phyloP scores from a whole-genome alignment of 2,329 filamentous ascomycete genomes.

The Microdochium paspali region DNA sequence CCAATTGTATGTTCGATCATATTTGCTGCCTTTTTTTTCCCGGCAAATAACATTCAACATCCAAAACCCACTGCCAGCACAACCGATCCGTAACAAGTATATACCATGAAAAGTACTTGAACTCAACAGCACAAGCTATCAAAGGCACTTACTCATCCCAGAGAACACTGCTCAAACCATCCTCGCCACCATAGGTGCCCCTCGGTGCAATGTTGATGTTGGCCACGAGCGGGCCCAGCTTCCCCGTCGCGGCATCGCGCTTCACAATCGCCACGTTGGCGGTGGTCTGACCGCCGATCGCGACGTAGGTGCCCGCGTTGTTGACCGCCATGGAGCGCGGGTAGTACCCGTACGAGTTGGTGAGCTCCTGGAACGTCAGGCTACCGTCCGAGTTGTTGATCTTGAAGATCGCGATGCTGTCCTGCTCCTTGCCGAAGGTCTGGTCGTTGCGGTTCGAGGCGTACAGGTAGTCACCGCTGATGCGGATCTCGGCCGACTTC shows the following conservation, averaged over 20 bases:
- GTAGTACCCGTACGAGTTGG: slow-evolving; percentile 49
- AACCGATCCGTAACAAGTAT: too few species aligned
- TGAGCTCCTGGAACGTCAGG: slow-evolving; percentile 45
- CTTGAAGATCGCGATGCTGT: slow-evolving; percentile 53
- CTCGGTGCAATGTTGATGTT: slow-evolving; percentile 6
- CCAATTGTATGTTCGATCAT: too few species aligned
- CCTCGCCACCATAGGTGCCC: slow-evolving; percentile 4
- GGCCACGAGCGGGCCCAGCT: slow-evolving; percentile 38
- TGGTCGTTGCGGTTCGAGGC: slow-evolving; percentile 11
- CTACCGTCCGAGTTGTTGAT: slow-evolving; percentile 30
- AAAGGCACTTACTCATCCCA: slow-evolving; percentile 5
- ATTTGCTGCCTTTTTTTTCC: too few species aligned
- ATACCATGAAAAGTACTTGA: not conserved
- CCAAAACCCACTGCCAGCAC: too few species aligned
- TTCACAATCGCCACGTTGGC: slow-evolving; percentile 48
- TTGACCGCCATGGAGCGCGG: slow-evolving; percentile 64
- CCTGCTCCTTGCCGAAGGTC: slow-evolving; percentile 47
- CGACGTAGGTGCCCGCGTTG: slow-evolving; percentile 51
- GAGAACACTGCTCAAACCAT: slow-evolving; percentile 5
- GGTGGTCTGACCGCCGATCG: slow-evolving; percentile 27
- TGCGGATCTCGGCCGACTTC: not conserved
- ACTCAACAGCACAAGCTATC: not conserved
- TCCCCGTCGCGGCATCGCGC: slow-evolving; percentile 49
- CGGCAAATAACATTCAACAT: too few species aligned
- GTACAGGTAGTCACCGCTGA: not conserved